Evolutionary conservation across 257 asterid species (phyloP).

Genomic region (Mitragyna speciosa): DNA sequence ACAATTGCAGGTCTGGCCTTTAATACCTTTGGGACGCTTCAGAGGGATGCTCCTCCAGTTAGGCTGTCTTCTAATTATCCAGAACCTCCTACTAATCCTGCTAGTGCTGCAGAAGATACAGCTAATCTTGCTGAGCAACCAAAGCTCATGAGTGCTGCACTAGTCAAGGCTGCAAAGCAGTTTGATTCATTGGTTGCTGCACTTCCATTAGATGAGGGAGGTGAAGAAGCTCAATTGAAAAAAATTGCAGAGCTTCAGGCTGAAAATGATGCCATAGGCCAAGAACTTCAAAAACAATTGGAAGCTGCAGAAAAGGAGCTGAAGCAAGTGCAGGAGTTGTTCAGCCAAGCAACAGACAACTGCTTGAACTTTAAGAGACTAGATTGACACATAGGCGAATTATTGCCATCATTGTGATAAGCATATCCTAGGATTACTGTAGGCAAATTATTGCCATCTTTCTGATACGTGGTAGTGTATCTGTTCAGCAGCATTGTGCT

Average conservation of each 20-base stretch:
- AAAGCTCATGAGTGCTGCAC: conserved; percentile 66
- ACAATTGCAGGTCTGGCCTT: conserved; percentile 68
- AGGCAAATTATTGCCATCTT: too few species aligned
- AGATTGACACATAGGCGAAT: conserved; percentile 33
- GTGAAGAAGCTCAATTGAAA: conserved; percentile 87
- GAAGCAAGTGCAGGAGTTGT: conserved; percentile 81
- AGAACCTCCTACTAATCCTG: conserved; percentile 63
- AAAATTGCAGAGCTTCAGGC: conserved; percentile 87
- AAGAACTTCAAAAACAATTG: conserved; percentile 86
- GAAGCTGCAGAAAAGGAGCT: conserved; percentile 60
- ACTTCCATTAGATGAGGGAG: conserved; percentile 82
- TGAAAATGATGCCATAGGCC: conserved; percentile 84
- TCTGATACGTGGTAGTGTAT: too few species aligned
- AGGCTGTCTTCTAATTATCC: conserved; percentile 85
- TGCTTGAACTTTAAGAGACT: conserved; percentile 86
- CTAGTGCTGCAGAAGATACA: conserved; percentile 49
- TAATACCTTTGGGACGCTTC: conserved; percentile 86
- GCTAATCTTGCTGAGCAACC: conserved; percentile 70
- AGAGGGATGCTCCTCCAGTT: conserved; percentile 90
- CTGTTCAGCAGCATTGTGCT: neutral
- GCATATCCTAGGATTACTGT: neutral
- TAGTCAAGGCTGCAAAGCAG: conserved; percentile 95
- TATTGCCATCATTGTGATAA: neutral
- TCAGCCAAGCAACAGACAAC: conserved; percentile 72
- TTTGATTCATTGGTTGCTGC: conserved; percentile 88